Evolutionary conservation across 73 alveolate species (phyloP).

Genomic region (Paramecium caudatum): DNA sequence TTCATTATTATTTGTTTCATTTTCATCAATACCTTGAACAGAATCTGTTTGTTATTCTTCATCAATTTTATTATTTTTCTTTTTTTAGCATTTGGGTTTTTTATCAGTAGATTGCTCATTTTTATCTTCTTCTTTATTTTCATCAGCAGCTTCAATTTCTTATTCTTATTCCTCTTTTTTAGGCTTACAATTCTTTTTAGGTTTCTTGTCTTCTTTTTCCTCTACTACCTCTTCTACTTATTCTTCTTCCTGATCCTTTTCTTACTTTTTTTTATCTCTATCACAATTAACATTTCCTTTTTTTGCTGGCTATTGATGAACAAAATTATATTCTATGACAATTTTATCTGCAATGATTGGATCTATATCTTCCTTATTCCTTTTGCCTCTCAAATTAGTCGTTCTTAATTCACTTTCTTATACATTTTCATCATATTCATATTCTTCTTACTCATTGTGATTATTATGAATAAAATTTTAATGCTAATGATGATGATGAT

Average conservation of each 20-base stretch:
- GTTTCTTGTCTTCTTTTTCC: background rate
- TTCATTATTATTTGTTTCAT: background rate
- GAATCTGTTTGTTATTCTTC: background rate
- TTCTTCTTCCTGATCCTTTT: background rate
- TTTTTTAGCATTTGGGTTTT: too few species aligned
- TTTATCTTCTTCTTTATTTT: background rate
- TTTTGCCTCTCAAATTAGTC: constrained; percentile 3
- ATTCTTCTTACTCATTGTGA: background rate
- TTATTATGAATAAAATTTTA: constrained; percentile 17
- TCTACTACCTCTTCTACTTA: background rate
- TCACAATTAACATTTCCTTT: background rate
- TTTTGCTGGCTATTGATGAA: background rate
- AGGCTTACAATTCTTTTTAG: background rate
- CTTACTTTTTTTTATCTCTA: background rate
- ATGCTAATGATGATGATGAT: constrained; percentile 32
- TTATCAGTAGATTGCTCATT: too few species aligned
- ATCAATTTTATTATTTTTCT: background rate
- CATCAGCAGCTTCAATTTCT: background rate
- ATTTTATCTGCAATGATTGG: constrained; percentile 24
- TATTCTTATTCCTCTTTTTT: background rate
- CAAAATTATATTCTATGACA: background rate
- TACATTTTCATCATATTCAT: background rate
- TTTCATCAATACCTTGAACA: background rate
- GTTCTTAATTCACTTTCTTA: background rate
- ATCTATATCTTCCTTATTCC: background rate